Evolutionary conservation across 495 filamentous ascomycete genomes (phyloP).

Genomic region (Xylaria castorea): DNA sequence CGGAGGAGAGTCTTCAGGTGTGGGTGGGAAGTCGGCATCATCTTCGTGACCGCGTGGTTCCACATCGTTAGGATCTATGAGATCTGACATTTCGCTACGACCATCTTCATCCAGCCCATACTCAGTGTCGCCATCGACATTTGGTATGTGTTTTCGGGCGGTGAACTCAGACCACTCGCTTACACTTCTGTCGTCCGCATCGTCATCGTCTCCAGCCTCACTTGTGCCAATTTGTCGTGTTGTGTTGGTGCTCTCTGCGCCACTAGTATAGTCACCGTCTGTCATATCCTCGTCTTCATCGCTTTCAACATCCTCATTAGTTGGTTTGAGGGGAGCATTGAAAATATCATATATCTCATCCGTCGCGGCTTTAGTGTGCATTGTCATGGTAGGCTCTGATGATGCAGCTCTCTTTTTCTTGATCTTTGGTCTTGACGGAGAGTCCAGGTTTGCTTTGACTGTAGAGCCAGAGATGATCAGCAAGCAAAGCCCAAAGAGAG

Average conservation of each 20-base stretch:
- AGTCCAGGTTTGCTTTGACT: conserved; percentile 94
- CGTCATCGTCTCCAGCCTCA: conserved; percentile 56
- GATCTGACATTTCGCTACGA: conserved; percentile 38
- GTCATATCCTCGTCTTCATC: conserved; percentile 71
- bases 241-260: conserved; percentile 78
- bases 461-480: conserved; percentile 7
- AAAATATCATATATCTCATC: conserved; percentile 98
- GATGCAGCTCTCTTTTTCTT: conserved; percentile 63
- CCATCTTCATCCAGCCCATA: conserved; percentile 28
- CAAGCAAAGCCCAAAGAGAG: conserved; percentile 17
- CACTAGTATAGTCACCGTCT: conserved; percentile 80
- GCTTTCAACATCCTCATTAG: conserved; percentile 54
- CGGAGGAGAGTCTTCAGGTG: conserved; percentile 42
- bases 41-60: conserved; percentile 36
- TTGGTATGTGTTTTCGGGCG: conserved; percentile 71
- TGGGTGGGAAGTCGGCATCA: conserved; percentile 31
- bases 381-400: conserved; percentile 91
- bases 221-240: conserved; percentile 65
- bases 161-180: conserved; percentile 90
- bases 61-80: conserved; percentile 45
- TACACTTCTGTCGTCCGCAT: conserved; percentile 66
- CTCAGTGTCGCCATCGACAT: conserved; percentile 45
- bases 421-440: conserved; percentile 78
- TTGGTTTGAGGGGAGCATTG: conserved; percentile 79
- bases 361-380: conserved; percentile 92